Evolutionary conservation across 1,284 basidiomycete genomes (phyloP).

Genomic region (Tilletia indica): DNA sequence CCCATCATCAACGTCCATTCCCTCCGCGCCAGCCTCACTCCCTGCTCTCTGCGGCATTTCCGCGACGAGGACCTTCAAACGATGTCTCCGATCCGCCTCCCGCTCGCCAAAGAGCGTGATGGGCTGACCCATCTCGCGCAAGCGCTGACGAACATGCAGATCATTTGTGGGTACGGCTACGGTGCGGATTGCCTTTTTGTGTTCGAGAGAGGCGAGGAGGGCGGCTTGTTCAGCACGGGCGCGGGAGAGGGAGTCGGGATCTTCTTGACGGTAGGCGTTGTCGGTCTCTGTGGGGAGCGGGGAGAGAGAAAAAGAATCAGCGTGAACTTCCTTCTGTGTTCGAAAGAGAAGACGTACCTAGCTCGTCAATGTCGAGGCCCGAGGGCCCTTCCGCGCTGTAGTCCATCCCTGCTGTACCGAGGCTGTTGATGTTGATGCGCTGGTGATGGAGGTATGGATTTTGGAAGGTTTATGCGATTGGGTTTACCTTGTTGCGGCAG

Average conservation of each 20-base stretch:
- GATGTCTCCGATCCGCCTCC: constrained; percentile 72
- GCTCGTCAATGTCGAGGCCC: constrained; percentile 18
- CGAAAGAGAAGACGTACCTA: constrained; percentile 1
- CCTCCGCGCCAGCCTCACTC: constrained; percentile 59
- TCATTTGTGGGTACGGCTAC: constrained; percentile 97
- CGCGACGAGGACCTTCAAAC: constrained; percentile 84
- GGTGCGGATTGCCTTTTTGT: constrained; percentile 87
- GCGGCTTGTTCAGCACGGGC: constrained; percentile 8
- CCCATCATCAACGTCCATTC: constrained; percentile 60
- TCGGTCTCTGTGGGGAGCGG: neutral
- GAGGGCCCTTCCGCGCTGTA: neutral
- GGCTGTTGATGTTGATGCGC: too few species aligned
- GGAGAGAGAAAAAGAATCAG: neutral
- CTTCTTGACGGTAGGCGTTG: constrained; percentile 5
- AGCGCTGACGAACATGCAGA: constrained; percentile 77
- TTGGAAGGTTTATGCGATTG: too few species aligned
- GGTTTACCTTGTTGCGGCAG: too few species aligned
- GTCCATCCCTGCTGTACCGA: neutral
- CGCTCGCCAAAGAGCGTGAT: constrained; percentile 95
- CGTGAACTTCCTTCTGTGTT: neutral
- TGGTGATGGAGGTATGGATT: too few species aligned
- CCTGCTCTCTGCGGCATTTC: constrained; percentile 67
- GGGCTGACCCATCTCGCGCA: constrained; percentile 90
- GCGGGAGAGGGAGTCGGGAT: constrained; percentile 6
- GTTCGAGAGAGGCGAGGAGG: constrained; percentile 64